These are phyloP conservation scores for Helotiales sp. DNA, from an alignment of 2,329 filamentous ascomycete genomes.

Conservation along the genomic window DNA sequence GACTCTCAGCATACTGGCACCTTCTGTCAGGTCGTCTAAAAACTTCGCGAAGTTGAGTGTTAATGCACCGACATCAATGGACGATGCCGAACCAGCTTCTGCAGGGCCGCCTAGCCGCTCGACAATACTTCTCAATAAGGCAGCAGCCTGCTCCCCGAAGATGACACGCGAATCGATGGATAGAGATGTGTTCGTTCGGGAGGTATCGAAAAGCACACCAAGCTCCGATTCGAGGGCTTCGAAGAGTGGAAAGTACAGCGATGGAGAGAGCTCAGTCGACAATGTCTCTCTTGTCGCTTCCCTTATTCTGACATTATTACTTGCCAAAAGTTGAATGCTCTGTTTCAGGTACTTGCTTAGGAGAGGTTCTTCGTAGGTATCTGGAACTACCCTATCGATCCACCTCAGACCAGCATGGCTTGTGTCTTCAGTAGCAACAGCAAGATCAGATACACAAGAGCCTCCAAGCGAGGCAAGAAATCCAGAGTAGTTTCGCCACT, in stretches of 20 bases:
- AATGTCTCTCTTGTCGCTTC: slow-evolving; percentile 71
- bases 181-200: slow-evolving; percentile 55
- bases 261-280: slow-evolving; percentile 66
- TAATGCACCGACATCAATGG: slow-evolving; percentile 66
- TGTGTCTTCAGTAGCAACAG: slow-evolving; percentile 60
- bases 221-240: slow-evolving; percentile 69
- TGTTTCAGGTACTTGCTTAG: slow-evolving; percentile 64
- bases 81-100: slow-evolving; percentile 65
- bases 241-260: slow-evolving; percentile 66
- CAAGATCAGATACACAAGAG: slow-evolving; percentile 66
- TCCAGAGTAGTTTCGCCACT: slow-evolving; percentile 73
- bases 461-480: slow-evolving; percentile 71
- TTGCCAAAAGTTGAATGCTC: slow-evolving; percentile 69
- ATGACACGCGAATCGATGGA: slow-evolving; percentile 65
- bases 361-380: slow-evolving; percentile 64
- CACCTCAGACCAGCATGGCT: slow-evolving; percentile 62
- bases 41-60: slow-evolving; percentile 72
- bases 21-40: slow-evolving; percentile 62
- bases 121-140: slow-evolving; percentile 65
- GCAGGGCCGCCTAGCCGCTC: slow-evolving; percentile 67
- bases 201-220: slow-evolving; percentile 64
- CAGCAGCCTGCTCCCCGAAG: slow-evolving; percentile 71
- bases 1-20: slow-evolving; percentile 60
- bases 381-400: slow-evolving; percentile 62
- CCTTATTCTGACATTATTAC: slow-evolving; percentile 65